A percentile compares a stretch with the other conserved stretches of the same genome.
phyloP scores from a whole-genome alignment of 2,329 filamentous ascomycete species.

The Curvularia sp. region DNA sequence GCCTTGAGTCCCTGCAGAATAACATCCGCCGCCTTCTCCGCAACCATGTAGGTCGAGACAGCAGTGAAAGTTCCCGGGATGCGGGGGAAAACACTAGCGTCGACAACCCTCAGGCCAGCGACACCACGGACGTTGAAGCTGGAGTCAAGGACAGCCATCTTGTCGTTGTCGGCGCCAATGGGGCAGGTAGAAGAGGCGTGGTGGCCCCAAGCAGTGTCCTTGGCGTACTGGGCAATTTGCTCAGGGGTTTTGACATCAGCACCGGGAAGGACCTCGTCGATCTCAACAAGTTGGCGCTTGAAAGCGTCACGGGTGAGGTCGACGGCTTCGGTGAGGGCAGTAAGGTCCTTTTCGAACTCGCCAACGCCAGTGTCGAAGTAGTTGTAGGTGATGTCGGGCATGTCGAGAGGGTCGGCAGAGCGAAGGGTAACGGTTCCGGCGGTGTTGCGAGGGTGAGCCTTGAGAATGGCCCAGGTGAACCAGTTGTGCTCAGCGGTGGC shows the following conservation, averaged over 20 bases:
- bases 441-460: slow-evolving; percentile 68
- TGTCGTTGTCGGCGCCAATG: slow-evolving; percentile 60
- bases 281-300: slow-evolving; percentile 44
- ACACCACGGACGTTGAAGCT: slow-evolving; percentile 61
- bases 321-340: slow-evolving; percentile 62
- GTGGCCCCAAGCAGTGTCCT: slow-evolving; percentile 54
- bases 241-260: slow-evolving; percentile 50
- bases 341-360: slow-evolving; percentile 64
- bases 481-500: slow-evolving; percentile 57
- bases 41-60: slow-evolving; percentile 63
- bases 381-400: slow-evolving; percentile 62
- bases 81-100: slow-evolving; percentile 40
- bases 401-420: slow-evolving; percentile 68
- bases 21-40: slow-evolving; percentile 68
- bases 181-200: slow-evolving; percentile 65
- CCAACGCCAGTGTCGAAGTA: slow-evolving; percentile 60
- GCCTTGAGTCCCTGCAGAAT: slow-evolving; percentile 51
- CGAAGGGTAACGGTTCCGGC: slow-evolving; percentile 67
- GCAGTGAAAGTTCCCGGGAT: slow-evolving; percentile 62
- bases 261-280: slow-evolving; percentile 58
- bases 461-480: slow-evolving; percentile 63
- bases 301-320: slow-evolving; percentile 58
- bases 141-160: slow-evolving; percentile 62
- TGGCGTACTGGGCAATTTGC: slow-evolving; percentile 38
- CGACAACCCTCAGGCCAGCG: slow-evolving; percentile 58